Evolutionary conservation across 1,284 basidiomycete species (phyloP).

Genomic region (Ustilago loliicola): DNA sequence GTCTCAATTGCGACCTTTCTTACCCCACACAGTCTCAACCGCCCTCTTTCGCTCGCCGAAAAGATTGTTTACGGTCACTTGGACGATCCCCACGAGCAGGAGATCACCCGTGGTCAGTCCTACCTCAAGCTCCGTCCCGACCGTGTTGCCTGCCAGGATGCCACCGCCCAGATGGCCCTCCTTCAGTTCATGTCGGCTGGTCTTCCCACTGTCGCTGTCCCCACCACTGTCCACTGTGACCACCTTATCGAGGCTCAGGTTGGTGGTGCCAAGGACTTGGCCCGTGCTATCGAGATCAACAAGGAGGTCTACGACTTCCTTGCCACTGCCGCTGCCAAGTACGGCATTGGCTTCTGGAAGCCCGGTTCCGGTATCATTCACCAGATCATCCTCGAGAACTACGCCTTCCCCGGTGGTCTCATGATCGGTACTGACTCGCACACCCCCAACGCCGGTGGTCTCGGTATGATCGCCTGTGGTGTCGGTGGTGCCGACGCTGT

Average conservation of each 20-base stretch:
- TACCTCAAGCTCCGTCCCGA: constrained; percentile 71
- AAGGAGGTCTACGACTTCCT: constrained; percentile 99
- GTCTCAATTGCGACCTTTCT: background rate
- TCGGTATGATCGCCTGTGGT: constrained; percentile 98
- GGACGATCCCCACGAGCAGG: constrained; percentile 69
- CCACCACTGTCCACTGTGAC: constrained; percentile 93
- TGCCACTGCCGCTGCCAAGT: constrained; percentile 97
- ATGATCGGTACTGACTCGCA: constrained; percentile 99
- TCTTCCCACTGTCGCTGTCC: constrained; percentile 86
- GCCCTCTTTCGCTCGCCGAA: constrained; percentile 67
- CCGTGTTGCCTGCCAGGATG: constrained; percentile 99
- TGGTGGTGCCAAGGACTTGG: constrained; percentile 92
- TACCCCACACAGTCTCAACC: constrained; percentile 62
- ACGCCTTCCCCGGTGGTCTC: constrained; percentile 97
- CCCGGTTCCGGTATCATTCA: constrained; percentile 90
- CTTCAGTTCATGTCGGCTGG: constrained; percentile 99
- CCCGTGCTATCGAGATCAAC: constrained; percentile 92
- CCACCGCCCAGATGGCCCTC: constrained; percentile 99
- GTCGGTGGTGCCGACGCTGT: constrained; percentile 99
- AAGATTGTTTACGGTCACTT: constrained; percentile 71
- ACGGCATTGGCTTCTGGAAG: constrained; percentile 99
- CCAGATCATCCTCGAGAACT: constrained; percentile 89
- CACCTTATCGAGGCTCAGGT: constrained; percentile 98
- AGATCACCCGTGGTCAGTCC: constrained; percentile 67
- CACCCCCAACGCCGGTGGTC: constrained; percentile 98